phyloP scores from a whole-genome alignment of 768 basidiomycete species.

The Leccinum incarnatum region DNA sequence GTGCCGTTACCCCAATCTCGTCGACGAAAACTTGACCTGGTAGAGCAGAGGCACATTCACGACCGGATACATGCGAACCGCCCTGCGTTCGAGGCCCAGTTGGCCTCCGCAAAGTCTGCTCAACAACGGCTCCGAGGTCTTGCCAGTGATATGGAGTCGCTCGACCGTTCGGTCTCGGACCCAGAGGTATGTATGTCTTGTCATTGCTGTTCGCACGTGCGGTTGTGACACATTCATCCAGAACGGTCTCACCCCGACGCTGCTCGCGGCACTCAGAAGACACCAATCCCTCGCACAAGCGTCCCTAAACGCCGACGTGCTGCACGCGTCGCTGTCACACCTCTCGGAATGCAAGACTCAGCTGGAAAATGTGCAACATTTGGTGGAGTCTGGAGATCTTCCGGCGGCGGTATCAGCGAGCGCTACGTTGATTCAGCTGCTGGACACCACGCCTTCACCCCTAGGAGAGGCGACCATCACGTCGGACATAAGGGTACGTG shows the following conservation, averaged over 20 bases:
- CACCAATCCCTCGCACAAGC: conserved; percentile 67
- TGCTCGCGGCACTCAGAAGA: conserved; percentile 52
- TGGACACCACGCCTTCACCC: conserved; percentile 49
- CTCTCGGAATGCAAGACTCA: conserved; percentile 51
- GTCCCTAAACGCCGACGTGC: conserved; percentile 50
- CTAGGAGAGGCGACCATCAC: conserved; percentile 52
- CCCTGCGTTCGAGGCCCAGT: conserved; percentile 61
- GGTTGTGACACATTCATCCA: conserved; percentile 30
- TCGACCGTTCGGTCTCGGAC: conserved; percentile 52
- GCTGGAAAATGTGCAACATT: conserved; percentile 41
- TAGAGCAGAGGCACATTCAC: conserved; percentile 59
- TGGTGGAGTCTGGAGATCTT: conserved; percentile 58
- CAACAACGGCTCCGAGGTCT: conserved; percentile 57
- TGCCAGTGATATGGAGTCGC: conserved; percentile 47
- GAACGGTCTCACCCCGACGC: conserved; percentile 65
- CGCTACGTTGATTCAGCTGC: conserved; percentile 39
- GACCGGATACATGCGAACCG: conserved; percentile 67
- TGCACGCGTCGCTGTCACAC: conserved; percentile 51
- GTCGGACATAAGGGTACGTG: conserved; percentile 55
- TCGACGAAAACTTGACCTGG: conserved; percentile 4
- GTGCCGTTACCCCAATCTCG: conserved; percentile 6
- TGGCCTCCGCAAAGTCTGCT: conserved; percentile 59
- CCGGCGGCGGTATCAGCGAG: conserved; percentile 57
- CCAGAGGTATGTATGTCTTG: conserved; percentile 48
- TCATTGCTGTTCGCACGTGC: conserved; percentile 1